A percentile compares a stretch with the other conserved stretches of the same genome.
phyloP scores from a whole-genome alignment of 2,329 filamentous ascomycete species.

The Diaporthe caulivora region DNA sequence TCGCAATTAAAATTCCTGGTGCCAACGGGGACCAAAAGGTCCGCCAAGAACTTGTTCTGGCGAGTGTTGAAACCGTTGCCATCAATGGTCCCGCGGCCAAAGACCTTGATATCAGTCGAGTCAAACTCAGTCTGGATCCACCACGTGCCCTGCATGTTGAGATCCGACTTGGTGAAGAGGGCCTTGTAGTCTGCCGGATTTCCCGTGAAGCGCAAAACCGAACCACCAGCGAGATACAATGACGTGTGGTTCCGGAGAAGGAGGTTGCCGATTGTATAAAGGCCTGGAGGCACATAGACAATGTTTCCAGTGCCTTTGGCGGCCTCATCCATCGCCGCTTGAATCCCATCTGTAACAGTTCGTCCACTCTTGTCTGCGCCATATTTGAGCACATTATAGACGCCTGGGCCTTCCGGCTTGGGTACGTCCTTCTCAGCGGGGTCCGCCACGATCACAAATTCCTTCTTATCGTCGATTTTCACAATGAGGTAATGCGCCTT shows the following conservation, averaged over 20 bases:
- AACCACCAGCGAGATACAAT: not conserved
- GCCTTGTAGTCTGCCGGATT: not conserved
- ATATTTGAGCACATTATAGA: slow-evolving; percentile 10
- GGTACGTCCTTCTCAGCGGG: not conserved
- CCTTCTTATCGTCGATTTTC: slow-evolving; percentile 11
- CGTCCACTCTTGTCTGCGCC: slow-evolving; percentile 6
- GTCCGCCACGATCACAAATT: slow-evolving; percentile 1
- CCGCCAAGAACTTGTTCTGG: slow-evolving; percentile 7
- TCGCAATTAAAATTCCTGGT: not conserved
- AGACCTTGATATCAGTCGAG: slow-evolving; percentile 17
- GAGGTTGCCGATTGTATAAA: slow-evolving; percentile 11
- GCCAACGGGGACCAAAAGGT: slow-evolving; percentile 5
- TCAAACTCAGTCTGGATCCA: slow-evolving; percentile 15
- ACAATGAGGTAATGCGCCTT: slow-evolving; percentile 9
- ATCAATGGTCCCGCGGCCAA: slow-evolving; percentile 9
- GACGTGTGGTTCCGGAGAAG: slow-evolving; percentile 16
- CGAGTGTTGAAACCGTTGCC: slow-evolving; percentile 9
- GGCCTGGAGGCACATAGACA: not conserved
- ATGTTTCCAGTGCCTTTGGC: slow-evolving; percentile 1
- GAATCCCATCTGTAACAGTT: slow-evolving; percentile 2
- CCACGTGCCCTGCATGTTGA: slow-evolving; percentile 12
- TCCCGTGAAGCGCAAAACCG: slow-evolving; percentile 1
- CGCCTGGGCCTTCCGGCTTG: not conserved
- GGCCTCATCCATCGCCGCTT: slow-evolving; percentile 2
- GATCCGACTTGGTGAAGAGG: slow-evolving; percentile 11